Percentiles rank a stretch among this genome's conserved stretches.
phyloP scores from a whole-genome alignment of 2,329 filamentous ascomycete species.

The Pseudocercospora macadamiae region DNA sequence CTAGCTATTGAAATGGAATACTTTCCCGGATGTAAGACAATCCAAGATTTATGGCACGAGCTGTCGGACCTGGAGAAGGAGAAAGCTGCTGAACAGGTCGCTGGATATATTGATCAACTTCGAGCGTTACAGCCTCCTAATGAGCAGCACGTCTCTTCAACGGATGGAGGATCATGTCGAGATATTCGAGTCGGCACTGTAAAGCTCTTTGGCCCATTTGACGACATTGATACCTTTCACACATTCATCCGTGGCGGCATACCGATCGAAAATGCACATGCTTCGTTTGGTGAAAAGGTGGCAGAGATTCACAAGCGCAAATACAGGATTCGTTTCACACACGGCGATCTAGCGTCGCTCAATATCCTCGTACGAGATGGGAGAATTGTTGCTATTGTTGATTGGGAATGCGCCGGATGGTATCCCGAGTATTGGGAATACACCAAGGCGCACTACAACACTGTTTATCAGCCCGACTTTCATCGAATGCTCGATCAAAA shows the following conservation, averaged over 20 bases:
- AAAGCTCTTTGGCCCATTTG: slow-evolving; percentile 16
- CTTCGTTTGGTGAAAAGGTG: slow-evolving; percentile 6
- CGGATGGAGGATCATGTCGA: slow-evolving; percentile 13
- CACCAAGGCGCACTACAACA: slow-evolving; percentile 11
- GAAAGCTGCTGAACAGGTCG: slow-evolving; percentile 2
- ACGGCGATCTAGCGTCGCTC: slow-evolving; percentile 17
- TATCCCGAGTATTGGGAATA: slow-evolving; percentile 46
- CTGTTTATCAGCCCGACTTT: slow-evolving; percentile 9
- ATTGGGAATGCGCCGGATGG: slow-evolving; percentile 54
- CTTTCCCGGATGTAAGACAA: neutral
- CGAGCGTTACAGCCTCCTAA: neutral
- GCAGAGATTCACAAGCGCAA: slow-evolving; percentile 1
- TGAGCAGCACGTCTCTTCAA: neutral
- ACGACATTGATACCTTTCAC: slow-evolving; percentile 10
- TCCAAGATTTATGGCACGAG: slow-evolving; percentile 2
- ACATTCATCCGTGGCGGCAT: slow-evolving; percentile 10
- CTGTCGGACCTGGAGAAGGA: slow-evolving; percentile 6
- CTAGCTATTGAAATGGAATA: neutral
- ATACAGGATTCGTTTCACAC: slow-evolving; percentile 13
- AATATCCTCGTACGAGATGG: slow-evolving; percentile 50
- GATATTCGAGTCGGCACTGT: slow-evolving; percentile 14
- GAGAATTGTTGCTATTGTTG: slow-evolving; percentile 50
- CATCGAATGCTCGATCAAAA: slow-evolving; percentile 15
- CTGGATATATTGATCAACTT: slow-evolving; percentile 12
- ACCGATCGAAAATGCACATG: neutral